A percentile compares a stretch with the other conserved stretches of the same genome.
Evolutionary conservation across 805 yeast species (phyloP).

Genomic region (Candida methanosorbosa): DNA sequence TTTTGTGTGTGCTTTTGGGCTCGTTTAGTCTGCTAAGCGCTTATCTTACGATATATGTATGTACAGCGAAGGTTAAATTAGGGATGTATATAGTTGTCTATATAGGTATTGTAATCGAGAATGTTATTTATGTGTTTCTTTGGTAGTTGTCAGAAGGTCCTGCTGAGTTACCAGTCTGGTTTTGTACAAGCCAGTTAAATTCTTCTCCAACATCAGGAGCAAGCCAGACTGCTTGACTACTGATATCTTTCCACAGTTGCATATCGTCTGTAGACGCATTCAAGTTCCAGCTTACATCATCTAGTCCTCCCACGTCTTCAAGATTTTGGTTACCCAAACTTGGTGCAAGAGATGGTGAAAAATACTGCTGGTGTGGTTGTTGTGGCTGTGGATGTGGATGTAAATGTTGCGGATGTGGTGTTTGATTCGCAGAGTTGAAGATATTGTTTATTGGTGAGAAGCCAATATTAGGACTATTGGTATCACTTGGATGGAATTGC

Average conservation of each 20-base stretch:
- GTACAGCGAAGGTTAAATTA: no score
- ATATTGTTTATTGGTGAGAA: no score
- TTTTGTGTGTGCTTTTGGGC: no score
- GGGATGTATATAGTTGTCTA: no score
- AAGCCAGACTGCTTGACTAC: slow-evolving; percentile 72
- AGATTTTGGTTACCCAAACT: slow-evolving; percentile 21
- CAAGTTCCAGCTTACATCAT: slow-evolving; percentile 19
- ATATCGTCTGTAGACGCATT: slow-evolving; percentile 29
- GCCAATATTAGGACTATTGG: no score
- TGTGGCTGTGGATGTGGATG: background rate
- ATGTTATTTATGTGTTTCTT: no score
- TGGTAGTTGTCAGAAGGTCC: background rate
- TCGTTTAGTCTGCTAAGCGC: no score
- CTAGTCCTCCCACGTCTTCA: slow-evolving; percentile 25
- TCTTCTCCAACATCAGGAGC: slow-evolving; percentile 34
- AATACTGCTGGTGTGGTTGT: slow-evolving; percentile 2
- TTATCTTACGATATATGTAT: no score
- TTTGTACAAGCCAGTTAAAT: slow-evolving; percentile 7
- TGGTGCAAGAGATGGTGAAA: slow-evolving; percentile 22
- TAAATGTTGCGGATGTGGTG: background rate
- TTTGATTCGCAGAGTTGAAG: no score
- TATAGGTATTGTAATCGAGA: no score
- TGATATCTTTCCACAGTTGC: slow-evolving; percentile 69
- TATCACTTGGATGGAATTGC: no score
- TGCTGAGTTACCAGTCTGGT: background rate